Conservation (phyloP, 495 filamentous ascomycete species). For the Penicillium roqueforti region DNA sequence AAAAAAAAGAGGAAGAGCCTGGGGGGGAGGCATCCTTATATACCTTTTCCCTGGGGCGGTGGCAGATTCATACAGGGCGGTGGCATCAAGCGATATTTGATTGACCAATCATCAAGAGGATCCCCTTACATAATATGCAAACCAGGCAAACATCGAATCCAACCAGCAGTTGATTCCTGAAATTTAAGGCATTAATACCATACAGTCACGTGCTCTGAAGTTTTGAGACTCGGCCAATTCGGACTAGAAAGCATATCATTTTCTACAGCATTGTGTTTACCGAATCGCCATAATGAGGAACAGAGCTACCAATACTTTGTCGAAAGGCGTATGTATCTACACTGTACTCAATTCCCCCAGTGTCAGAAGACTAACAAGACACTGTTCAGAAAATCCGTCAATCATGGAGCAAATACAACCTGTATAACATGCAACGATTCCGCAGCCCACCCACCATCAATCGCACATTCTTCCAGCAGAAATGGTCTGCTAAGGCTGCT, state of each 20-base stretch:
- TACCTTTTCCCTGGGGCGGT: background rate
- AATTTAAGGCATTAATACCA: background rate
- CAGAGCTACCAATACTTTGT: slow-evolving; percentile 44
- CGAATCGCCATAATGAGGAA: slow-evolving; percentile 42
- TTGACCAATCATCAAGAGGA: slow-evolving; percentile 4
- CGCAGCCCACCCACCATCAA: slow-evolving; percentile 31
- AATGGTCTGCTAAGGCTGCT: slow-evolving; percentile 83
- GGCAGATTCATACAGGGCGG: background rate
- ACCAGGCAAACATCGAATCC: background rate
- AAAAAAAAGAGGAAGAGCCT: slow-evolving; percentile 33
- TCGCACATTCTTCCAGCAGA: slow-evolving; percentile 92
- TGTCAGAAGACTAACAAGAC: slow-evolving; percentile 11
- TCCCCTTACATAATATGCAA: slow-evolving; percentile 3
- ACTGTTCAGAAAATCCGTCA: slow-evolving; percentile 75
- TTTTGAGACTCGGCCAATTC: slow-evolving; percentile 29
- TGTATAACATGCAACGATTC: slow-evolving; percentile 74
- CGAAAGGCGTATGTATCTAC: slow-evolving; percentile 37
- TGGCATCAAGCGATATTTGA: slow-evolving; percentile 33
- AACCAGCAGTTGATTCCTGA: background rate
- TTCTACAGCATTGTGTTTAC: slow-evolving; percentile 11
- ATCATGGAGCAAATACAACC: slow-evolving; percentile 96
- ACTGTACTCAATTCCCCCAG: background rate
- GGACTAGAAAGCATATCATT: slow-evolving; percentile 3
- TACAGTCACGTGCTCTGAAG: slow-evolving; percentile 38
- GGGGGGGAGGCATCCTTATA: slow-evolving; percentile 26